Conservation (phyloP, 202 grass and related monocot genomes). For the Saccharum hybrid region DNA sequence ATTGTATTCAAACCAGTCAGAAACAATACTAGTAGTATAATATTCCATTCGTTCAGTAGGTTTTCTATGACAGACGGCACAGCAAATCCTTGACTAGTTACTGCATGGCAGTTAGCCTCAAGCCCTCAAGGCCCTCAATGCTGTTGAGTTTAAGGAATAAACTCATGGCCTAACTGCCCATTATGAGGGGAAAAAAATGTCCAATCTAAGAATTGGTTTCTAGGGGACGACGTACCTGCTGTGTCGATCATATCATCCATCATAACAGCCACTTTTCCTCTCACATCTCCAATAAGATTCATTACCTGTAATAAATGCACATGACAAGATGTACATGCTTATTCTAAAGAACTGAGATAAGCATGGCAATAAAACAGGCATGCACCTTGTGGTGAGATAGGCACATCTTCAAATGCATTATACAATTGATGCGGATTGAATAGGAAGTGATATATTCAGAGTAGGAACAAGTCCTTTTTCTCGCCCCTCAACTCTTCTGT, state of each 20-base stretch:
- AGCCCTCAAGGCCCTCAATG: neutral
- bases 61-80: neutral
- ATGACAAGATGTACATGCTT: slow-evolving; percentile 27
- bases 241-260: slow-evolving; percentile 99
- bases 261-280: slow-evolving; percentile 99
- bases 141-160: neutral
- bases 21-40: slow-evolving; percentile 11
- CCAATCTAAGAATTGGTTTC: slow-evolving; percentile 35
- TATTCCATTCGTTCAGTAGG: neutral
- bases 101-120: slow-evolving; percentile 3
- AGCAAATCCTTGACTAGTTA: neutral
- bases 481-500: neutral
- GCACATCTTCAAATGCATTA: slow-evolving; percentile 28
- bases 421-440: slow-evolving; percentile 23
- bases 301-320: slow-evolving; percentile 72
- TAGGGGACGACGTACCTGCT: slow-evolving; percentile 63
- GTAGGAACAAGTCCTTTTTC: neutral
- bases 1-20: neutral
- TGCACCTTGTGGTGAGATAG: slow-evolving; percentile 18
- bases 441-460: neutral
- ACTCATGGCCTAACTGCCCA: slow-evolving; percentile 6
- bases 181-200: neutral
- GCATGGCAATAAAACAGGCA: slow-evolving; percentile 14
- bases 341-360: slow-evolving; percentile 32
- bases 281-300: slow-evolving; percentile 99